phyloP scores from a whole-genome alignment of 108 stramenopile genomes.

The Conticribra weissflogii region DNA sequence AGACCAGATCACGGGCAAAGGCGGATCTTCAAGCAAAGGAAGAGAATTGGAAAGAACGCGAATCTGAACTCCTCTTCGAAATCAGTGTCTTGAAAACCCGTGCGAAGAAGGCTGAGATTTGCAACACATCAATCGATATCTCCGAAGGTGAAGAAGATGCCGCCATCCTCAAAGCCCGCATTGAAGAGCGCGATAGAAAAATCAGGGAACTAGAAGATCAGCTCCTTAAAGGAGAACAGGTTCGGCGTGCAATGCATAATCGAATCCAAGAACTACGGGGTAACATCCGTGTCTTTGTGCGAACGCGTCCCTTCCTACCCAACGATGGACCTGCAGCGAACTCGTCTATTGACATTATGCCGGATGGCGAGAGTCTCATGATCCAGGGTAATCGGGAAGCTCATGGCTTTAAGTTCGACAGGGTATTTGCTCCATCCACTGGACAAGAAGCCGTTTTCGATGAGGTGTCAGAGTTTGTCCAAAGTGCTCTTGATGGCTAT shows the following conservation, averaged over 20 bases:
- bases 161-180: constrained; percentile 87
- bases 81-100: constrained; percentile 87
- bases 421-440: constrained; percentile 77
- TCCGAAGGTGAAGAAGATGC: constrained; percentile 71
- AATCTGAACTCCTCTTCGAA: constrained; percentile 79
- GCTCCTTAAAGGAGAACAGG: constrained; percentile 84
- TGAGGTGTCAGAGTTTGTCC: constrained; percentile 92
- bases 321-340: constrained; percentile 47
- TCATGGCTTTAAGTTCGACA: constrained; percentile 82
- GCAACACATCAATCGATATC: constrained; percentile 24
- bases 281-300: constrained; percentile 87
- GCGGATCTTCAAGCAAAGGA: constrained; percentile 71
- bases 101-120: constrained; percentile 58
- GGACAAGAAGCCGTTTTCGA: constrained; percentile 85
- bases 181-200: constrained; percentile 81
- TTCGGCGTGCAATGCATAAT: constrained; percentile 84
- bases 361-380: constrained; percentile 55
- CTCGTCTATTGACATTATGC: constrained; percentile 43
- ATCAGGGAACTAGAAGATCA: constrained; percentile 83
- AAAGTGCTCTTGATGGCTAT: constrained; percentile 92
- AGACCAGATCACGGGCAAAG: constrained; percentile 75
- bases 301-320: constrained; percentile 85
- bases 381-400: constrained; percentile 33
- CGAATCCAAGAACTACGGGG: constrained; percentile 88
- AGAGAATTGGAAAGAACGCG: constrained; percentile 65